Conservation (phyloP, 345 rosid genomes). For the Excoecaria cochinchinensis region DNA sequence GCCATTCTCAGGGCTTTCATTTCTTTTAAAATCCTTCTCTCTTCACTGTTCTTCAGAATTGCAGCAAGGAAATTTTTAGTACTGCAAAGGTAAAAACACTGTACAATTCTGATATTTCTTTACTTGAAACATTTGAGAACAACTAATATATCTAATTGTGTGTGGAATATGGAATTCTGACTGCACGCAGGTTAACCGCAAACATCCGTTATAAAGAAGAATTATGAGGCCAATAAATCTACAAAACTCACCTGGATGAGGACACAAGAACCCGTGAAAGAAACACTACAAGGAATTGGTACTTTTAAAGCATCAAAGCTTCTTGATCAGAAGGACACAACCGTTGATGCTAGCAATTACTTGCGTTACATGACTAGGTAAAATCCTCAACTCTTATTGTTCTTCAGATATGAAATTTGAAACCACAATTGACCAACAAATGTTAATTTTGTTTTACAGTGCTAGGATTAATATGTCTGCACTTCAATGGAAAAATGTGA, state of each 20-base stretch:
- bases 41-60: too few relatives aligned
- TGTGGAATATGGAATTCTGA: neutral
- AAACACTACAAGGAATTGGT: conserved; percentile 3
- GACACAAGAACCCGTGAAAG: conserved; percentile 6
- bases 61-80: conserved; percentile 14
- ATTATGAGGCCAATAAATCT: neutral
- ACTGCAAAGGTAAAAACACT: conserved; percentile 11
- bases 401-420: neutral
- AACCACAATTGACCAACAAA: neutral
- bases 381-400: neutral
- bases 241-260: conserved; percentile 1
- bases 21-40: too few relatives aligned
- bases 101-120: neutral
- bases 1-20: conserved; percentile 18
- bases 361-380: conserved; percentile 14
- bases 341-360: neutral
- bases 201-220: conserved; percentile 11
- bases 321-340: conserved; percentile 14
- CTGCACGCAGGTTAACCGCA: conserved; percentile 10
- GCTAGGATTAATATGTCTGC: neutral
- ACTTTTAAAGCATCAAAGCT: conserved; percentile 1
- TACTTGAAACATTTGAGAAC: neutral
- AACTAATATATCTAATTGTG: neutral
- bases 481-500: conserved; percentile 4
- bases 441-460: neutral